Percentiles rank a stretch among this genome's conserved stretches.
phyloP scores from a whole-genome alignment of 208 protist genomes.

The Wallacemonas sp. region DNA sequence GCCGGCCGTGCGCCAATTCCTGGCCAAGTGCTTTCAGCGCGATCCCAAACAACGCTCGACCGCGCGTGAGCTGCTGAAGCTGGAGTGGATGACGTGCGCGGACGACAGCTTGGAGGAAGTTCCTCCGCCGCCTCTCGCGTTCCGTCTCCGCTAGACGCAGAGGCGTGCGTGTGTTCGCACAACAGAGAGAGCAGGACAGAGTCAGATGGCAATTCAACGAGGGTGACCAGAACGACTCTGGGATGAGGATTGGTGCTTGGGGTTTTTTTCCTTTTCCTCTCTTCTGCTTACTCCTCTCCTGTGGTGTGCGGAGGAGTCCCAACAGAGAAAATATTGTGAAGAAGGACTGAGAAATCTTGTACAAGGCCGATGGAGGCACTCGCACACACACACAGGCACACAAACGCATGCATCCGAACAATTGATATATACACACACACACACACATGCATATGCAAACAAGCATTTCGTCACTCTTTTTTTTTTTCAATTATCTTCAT shows the following conservation, averaged over 20 bases:
- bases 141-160: constrained; percentile 1
- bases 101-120: constrained; percentile 64
- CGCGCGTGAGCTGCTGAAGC: constrained; percentile 54
- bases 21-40: constrained; percentile 62
- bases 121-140: constrained; percentile 19
- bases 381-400: too few relatives aligned
- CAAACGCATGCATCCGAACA: too few relatives aligned
- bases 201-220: too few relatives aligned
- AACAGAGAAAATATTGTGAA: too few relatives aligned
- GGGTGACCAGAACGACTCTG: too few relatives aligned
- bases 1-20: constrained; percentile 38
- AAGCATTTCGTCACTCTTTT: too few relatives aligned
- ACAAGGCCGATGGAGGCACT: too few relatives aligned
- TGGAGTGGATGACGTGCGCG: constrained; percentile 76
- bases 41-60: constrained; percentile 55
- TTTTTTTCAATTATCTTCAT: not conserved
- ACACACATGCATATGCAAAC: not conserved
- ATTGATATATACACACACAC: too few relatives aligned
- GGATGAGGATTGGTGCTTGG: too few relatives aligned
- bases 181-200: too few relatives aligned
- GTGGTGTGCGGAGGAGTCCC: not conserved
- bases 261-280: not conserved
- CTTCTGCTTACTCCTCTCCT: not conserved
- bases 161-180: too few relatives aligned
- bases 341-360: too few relatives aligned